These are phyloP conservation scores for Macrophomina pseudophaseolina DNA, from an alignment of 2,329 filamentous ascomycete genomes.

Conservation along the genomic window DNA sequence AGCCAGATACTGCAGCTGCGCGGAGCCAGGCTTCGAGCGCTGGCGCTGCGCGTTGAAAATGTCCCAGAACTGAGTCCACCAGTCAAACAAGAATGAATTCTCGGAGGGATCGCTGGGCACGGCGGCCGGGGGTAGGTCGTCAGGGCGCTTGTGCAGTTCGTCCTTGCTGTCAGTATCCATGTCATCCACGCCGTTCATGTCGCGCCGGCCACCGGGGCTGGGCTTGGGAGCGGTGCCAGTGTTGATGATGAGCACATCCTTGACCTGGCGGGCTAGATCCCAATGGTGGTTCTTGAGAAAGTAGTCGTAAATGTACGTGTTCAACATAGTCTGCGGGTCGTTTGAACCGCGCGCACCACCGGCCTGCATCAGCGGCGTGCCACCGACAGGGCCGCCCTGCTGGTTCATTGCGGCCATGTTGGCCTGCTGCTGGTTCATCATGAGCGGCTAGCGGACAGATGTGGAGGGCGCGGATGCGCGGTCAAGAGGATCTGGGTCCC, in stretches of 20 bases:
- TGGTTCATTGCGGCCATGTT: slow-evolving; percentile 72
- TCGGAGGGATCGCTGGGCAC: slow-evolving; percentile 66
- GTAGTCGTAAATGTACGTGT: slow-evolving; percentile 91
- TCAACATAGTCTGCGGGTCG: slow-evolving; percentile 63
- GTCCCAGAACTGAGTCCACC: slow-evolving; percentile 98
- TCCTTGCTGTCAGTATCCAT: slow-evolving; percentile 88
- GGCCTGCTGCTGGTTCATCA: slow-evolving; percentile 58
- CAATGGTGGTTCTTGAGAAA: slow-evolving; percentile 85
- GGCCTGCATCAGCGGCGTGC: slow-evolving; percentile 69
- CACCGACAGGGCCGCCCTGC: slow-evolving; percentile 68
- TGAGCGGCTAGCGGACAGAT: slow-evolving; percentile 11
- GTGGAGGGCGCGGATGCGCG: slow-evolving; percentile 17
- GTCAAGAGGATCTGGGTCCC: slow-evolving; percentile 19
- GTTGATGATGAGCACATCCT: slow-evolving; percentile 55
- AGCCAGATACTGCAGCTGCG: slow-evolving; percentile 74
- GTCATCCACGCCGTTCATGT: slow-evolving; percentile 72
- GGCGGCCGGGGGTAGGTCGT: slow-evolving; percentile 78
- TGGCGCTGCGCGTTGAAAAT: slow-evolving; percentile 81
- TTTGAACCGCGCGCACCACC: slow-evolving; percentile 44
- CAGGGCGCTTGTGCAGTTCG: slow-evolving; percentile 75
- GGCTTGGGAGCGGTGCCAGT: slow-evolving; percentile 61
- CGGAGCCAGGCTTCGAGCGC: slow-evolving; percentile 51
- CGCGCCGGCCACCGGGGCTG: slow-evolving; percentile 65
- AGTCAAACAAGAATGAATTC: slow-evolving; percentile 90
- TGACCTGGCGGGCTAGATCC: slow-evolving; percentile 78